phyloP scores from a whole-genome alignment of 75 land plant genomes.

The Pinus taeda region DNA sequence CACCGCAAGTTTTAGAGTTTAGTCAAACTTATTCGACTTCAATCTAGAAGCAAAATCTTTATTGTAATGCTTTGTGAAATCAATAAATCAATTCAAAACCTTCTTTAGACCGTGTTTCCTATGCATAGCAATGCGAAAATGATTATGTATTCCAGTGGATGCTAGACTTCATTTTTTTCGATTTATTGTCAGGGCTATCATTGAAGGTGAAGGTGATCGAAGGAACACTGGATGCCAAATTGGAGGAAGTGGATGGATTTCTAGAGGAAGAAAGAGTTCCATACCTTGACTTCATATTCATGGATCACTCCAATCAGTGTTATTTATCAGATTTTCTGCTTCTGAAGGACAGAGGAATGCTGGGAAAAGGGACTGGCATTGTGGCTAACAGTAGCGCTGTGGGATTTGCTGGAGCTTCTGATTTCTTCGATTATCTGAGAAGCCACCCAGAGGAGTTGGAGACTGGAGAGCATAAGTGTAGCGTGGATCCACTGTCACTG shows the following conservation, averaged over 20 bases:
- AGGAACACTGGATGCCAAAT: not conserved
- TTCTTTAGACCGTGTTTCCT: not conserved
- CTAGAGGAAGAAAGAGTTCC: slow-evolving; percentile 4
- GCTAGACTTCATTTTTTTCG: not conserved
- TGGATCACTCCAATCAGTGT: slow-evolving; percentile 18
- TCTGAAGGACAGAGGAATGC: slow-evolving; percentile 5
- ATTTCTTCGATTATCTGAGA: not conserved
- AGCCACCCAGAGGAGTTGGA: not conserved
- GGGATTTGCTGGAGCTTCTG: slow-evolving; percentile 12
- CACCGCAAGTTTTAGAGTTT: not conserved
- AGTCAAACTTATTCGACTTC: not conserved
- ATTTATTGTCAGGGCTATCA: not conserved
- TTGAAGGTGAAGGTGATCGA: slow-evolving; percentile 11
- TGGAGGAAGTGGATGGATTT: slow-evolving; percentile 5
- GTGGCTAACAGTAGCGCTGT: slow-evolving; percentile 11
- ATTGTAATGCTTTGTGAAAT: not conserved
- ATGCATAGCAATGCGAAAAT: not conserved
- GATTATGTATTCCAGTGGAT: not conserved
- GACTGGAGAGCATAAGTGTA: not conserved
- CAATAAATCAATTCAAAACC: not conserved
- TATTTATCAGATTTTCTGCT: slow-evolving; percentile 18
- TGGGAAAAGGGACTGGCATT: slow-evolving; percentile 18
- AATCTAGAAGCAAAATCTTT: not conserved
- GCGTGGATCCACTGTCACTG: slow-evolving; percentile 7
- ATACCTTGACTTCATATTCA: slow-evolving; percentile 15